Evolutionary conservation across 352 stramenopile species (phyloP).

Genomic region (Globisporangium spinosum): DNA sequence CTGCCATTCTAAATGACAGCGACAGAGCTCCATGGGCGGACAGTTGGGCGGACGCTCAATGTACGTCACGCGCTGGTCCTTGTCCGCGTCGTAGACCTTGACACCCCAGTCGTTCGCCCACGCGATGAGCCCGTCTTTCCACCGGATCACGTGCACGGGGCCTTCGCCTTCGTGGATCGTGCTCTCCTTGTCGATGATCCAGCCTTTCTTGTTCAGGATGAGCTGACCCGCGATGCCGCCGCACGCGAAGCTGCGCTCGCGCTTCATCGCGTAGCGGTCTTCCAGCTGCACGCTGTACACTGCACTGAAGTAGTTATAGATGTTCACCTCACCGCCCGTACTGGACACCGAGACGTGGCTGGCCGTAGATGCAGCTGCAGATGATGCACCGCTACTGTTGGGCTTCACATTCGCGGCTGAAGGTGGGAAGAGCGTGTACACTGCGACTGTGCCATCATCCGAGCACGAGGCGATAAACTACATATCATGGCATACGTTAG

Average conservation of each 20-base stretch:
- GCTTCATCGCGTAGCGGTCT: conserved; percentile 73
- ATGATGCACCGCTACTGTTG: conserved; percentile 3
- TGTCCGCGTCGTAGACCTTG: conserved; percentile 78
- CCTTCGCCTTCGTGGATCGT: conserved; percentile 84
- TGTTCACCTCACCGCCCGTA: conserved; percentile 81
- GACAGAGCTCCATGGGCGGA: conserved; percentile 79
- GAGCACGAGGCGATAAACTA: conserved; percentile 84
- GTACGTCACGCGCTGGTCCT: conserved; percentile 77
- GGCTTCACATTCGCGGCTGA: conserved; percentile 22
- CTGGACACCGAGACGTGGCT: conserved; percentile 50
- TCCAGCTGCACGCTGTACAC: conserved; percentile 81
- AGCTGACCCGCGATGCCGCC: conserved; percentile 73
- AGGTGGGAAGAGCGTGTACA: conserved; percentile 67
- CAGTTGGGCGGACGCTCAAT: conserved; percentile 77
- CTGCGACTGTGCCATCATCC: conserved; percentile 78
- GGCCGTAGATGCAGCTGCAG: conserved; percentile 1
- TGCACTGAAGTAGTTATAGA: conserved; percentile 87
- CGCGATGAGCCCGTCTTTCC: conserved; percentile 68
- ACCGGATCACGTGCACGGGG: conserved; percentile 76
- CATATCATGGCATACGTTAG: not conserved
- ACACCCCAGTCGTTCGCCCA: conserved; percentile 88
- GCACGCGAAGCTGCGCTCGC: conserved; percentile 79
- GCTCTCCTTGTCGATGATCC: conserved; percentile 86
- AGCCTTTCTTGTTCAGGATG: conserved; percentile 86
- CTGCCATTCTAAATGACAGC: conserved; percentile 79